Percentiles rank a stretch among this genome's conserved stretches.
Evolutionary conservation across 2,329 filamentous ascomycete species (phyloP).

Genomic region (Geosmithia putterillii): DNA sequence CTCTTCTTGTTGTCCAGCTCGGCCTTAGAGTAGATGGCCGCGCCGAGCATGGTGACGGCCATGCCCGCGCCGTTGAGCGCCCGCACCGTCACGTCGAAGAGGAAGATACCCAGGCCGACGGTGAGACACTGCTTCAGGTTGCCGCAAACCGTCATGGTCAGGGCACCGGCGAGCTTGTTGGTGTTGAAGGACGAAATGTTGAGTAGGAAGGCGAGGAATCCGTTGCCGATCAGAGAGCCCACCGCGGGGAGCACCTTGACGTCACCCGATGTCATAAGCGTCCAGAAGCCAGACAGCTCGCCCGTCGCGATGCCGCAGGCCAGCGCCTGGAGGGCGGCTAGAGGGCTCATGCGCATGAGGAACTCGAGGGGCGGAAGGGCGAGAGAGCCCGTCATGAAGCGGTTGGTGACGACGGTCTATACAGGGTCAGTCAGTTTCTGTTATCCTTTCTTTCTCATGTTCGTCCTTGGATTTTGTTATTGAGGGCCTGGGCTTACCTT

Average conservation of each 20-base stretch:
- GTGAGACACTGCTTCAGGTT: conserved; percentile 48
- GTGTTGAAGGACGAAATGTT: conserved; percentile 46
- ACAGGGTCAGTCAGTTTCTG: conserved; percentile 7
- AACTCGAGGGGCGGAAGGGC: conserved; percentile 46
- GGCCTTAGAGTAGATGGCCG: conserved; percentile 44
- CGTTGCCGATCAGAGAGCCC: conserved; percentile 35
- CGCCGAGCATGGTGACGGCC: conserved; percentile 39
- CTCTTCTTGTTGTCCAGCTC: conserved; percentile 36
- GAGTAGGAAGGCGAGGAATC: conserved; percentile 39
- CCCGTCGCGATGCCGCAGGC: conserved; percentile 37
- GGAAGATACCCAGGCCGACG: conserved; percentile 37
- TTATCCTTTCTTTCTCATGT: neutral
- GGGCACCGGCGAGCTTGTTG: conserved; percentile 42
- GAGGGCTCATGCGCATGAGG: conserved; percentile 49
- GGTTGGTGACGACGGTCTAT: conserved; percentile 49
- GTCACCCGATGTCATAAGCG: conserved; percentile 19
- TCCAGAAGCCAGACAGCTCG: conserved; percentile 32
- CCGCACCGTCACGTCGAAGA: conserved; percentile 38
- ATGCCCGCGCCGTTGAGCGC: conserved; percentile 43
- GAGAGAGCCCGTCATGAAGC: conserved; percentile 49
- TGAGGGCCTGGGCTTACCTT: conserved; percentile 26
- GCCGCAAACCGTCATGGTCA: conserved; percentile 48
- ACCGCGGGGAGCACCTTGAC: conserved; percentile 22
- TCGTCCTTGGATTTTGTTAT: neutral
- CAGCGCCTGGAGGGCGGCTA: conserved; percentile 43